A percentile compares a stretch with the other conserved stretches of the same genome.
Conservation (phyloP, 139 green algal genomes). For the Auxenochlorella protothecoides region DNA sequence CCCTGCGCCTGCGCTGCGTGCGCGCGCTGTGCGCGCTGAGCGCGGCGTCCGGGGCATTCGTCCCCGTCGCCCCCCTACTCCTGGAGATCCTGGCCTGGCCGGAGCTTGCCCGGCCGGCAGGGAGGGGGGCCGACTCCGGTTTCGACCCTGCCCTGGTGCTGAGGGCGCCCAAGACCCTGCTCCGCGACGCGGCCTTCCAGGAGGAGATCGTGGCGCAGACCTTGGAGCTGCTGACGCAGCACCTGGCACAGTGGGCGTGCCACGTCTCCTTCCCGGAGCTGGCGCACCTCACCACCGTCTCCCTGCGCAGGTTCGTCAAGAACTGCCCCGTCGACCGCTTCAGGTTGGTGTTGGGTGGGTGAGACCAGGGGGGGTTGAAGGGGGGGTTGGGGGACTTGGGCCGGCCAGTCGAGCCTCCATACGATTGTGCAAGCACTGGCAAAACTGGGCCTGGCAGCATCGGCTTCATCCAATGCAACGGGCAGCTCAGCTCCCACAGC, state of each 20-base stretch:
- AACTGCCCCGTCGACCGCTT: slow-evolving; percentile 65
- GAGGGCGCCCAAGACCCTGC: slow-evolving; percentile 26
- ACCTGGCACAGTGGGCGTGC: slow-evolving; percentile 69
- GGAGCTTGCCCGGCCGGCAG: slow-evolving; percentile 35
- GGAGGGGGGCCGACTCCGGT: slow-evolving; percentile 3
- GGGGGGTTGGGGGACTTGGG: neutral
- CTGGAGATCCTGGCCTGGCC: slow-evolving; percentile 76
- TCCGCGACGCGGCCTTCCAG: slow-evolving; percentile 54
- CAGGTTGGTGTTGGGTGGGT: slow-evolving; percentile 16
- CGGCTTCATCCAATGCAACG: neutral
- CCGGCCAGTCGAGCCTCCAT: no score
- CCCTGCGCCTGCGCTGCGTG: slow-evolving; percentile 67
- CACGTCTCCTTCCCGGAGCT: slow-evolving; percentile 84
- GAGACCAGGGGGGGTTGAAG: neutral
- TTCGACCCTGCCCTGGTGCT: slow-evolving; percentile 35
- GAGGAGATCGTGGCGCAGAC: slow-evolving; percentile 66
- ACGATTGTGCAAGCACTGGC: no score
- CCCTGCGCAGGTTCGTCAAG: slow-evolving; percentile 74
- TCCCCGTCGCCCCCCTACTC: slow-evolving; percentile 68
- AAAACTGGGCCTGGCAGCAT: neutral
- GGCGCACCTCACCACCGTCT: slow-evolving; percentile 44
- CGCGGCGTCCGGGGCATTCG: slow-evolving; percentile 45
- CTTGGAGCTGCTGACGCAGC: slow-evolving; percentile 66
- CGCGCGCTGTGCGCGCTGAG: slow-evolving; percentile 38
- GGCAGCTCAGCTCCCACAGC: no score